phyloP scores from a whole-genome alignment of 75 land plant species.

The Sequoiadendron giganteum region DNA sequence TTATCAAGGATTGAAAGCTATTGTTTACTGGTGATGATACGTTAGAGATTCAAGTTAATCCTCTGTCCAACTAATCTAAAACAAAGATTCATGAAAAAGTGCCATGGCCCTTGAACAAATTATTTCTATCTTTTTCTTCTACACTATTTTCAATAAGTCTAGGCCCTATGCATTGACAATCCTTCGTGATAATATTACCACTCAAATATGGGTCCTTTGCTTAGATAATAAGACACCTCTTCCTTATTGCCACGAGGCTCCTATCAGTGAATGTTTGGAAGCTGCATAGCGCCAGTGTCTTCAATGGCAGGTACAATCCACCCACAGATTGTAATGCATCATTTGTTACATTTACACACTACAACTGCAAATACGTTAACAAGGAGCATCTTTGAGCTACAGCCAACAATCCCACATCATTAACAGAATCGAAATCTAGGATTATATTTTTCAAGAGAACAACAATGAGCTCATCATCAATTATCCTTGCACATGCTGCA shows the following conservation, averaged over 20 bases:
- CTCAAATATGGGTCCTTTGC: no score
- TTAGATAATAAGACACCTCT: constrained; percentile 36
- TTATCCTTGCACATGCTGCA: constrained; percentile 78
- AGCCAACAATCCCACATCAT: constrained; percentile 61
- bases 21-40: no score
- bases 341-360: constrained; percentile 73
- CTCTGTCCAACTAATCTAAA: no score
- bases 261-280: constrained; percentile 92
- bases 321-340: constrained; percentile 74
- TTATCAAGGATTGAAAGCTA: no score
- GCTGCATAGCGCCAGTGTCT: constrained; percentile 60
- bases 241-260: constrained; percentile 71
- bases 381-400: constrained; percentile 60
- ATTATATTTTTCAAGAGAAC: constrained; percentile 49
- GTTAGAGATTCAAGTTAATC: no score
- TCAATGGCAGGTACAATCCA: constrained; percentile 46
- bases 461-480: constrained; percentile 56
- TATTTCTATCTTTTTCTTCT: no score
- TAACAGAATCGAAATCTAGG: constrained; percentile 65
- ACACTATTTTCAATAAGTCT: no score
- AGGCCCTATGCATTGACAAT: no score
- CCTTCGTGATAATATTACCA: no score
- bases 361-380: constrained; percentile 61
- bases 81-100: no score
- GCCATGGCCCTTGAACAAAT: no score